A percentile compares a stretch with the other conserved stretches of the same genome.
Conservation (phyloP, 306 rosid species). For the Prunus padus region DNA sequence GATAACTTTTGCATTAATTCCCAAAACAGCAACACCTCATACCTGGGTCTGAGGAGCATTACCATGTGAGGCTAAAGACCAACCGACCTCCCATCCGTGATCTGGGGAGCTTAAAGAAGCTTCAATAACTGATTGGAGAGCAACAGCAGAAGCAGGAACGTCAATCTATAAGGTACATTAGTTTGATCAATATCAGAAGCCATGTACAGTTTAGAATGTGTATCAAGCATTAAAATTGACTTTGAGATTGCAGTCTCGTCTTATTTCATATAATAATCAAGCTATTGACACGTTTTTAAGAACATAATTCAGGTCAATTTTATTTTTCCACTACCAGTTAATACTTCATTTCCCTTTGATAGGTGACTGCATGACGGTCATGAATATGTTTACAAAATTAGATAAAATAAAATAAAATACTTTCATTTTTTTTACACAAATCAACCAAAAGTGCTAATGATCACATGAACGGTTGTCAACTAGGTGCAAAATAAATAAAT, state of each 20-base stretch:
- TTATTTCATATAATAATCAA: neutral
- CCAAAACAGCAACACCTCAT: neutral
- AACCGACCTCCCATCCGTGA: constrained; percentile 90
- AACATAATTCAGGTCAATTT: neutral
- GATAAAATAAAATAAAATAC: neutral
- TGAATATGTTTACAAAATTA: neutral
- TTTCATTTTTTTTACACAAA: neutral
- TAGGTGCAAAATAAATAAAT: neutral
- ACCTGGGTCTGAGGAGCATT: constrained; percentile 62
- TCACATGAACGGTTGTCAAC: constrained; percentile 10
- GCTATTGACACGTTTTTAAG: neutral
- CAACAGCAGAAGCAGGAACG: constrained; percentile 61
- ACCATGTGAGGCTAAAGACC: constrained; percentile 77
- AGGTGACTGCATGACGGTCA: neutral
- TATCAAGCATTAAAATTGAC: neutral
- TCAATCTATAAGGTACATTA: constrained; percentile 52
- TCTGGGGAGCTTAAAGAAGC: constrained; percentile 63
- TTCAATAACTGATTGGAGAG: constrained; percentile 70
- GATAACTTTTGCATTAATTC: neutral
- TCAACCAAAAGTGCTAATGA: neutral
- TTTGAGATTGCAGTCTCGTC: neutral
- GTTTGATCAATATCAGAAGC: constrained; percentile 18
- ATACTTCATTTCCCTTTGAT: neutral
- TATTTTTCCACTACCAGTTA: neutral
- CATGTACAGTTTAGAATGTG: neutral